phyloP scores from a whole-genome alignment of 768 basidiomycete genomes.

The Royoungia palumana region DNA sequence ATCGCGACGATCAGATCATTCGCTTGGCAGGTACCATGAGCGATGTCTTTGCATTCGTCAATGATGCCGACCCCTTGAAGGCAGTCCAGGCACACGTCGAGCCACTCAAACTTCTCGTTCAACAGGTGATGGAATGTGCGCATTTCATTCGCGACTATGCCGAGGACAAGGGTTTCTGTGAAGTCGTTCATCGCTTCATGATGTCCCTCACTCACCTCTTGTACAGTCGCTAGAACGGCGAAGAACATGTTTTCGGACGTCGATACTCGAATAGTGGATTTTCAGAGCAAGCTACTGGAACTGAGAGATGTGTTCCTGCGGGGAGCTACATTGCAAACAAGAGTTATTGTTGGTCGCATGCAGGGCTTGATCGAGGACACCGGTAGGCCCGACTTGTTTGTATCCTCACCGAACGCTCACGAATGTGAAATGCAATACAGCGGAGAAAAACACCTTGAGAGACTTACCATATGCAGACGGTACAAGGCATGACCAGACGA shows the following conservation, averaged over 20 bases:
- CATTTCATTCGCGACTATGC: neutral
- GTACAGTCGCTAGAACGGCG: neutral
- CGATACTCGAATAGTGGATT: neutral
- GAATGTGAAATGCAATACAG: neutral
- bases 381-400: neutral
- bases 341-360: neutral
- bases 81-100: neutral
- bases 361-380: neutral
- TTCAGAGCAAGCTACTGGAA: neutral
- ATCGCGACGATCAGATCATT: neutral
- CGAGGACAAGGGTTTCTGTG: neutral
- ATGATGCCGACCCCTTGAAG: neutral
- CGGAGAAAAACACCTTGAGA: neutral
- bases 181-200: neutral
- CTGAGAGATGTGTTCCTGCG: neutral
- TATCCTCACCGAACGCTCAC: neutral
- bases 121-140: neutral
- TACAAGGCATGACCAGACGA: constrained; percentile 1
- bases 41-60: neutral
- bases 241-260: neutral
- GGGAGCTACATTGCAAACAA: neutral
- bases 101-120: neutral
- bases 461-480: constrained; percentile 7
- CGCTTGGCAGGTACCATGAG: neutral
- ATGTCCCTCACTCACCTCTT: neutral